phyloP scores from a whole-genome alignment of 768 basidiomycete species.

The Trametes cingulata region DNA sequence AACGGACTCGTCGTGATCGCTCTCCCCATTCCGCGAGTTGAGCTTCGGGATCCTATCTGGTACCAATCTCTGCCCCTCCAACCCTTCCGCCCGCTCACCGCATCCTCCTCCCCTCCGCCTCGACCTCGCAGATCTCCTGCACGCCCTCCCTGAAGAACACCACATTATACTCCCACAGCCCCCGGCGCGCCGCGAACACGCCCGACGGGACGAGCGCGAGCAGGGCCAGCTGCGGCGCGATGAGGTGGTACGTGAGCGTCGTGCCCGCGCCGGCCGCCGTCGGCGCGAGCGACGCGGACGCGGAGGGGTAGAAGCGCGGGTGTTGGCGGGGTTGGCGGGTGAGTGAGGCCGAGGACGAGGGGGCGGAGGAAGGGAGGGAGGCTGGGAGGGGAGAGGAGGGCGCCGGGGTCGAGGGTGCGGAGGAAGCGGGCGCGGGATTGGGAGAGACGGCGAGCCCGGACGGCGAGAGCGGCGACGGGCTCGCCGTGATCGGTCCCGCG shows the following conservation, averaged over 20 bases:
- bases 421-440: constrained; percentile 2
- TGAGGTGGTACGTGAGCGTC: constrained; percentile 82
- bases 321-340: constrained; percentile 34
- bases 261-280: constrained; percentile 54
- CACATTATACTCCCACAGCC: constrained; percentile 84
- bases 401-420: neutral
- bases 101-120: constrained; percentile 47
- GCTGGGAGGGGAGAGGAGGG: neutral
- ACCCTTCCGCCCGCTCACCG: too few relatives aligned
- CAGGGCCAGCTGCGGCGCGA: constrained; percentile 70
- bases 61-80: too few relatives aligned
- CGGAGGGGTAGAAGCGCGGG: constrained; percentile 66
- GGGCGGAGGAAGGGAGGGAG: constrained; percentile 8
- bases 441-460: too few relatives aligned
- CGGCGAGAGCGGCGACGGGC: constrained; percentile 10
- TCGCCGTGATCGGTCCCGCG: constrained; percentile 10
- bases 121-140: constrained; percentile 78
- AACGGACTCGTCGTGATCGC: too few relatives aligned
- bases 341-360: too few relatives aligned
- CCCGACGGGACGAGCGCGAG: constrained; percentile 73
- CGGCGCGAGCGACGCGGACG: constrained; percentile 61
- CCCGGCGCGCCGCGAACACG: constrained; percentile 71
- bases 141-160: constrained; percentile 83
- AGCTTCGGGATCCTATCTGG: too few relatives aligned
- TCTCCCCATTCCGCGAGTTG: too few relatives aligned